These are phyloP conservation scores for Vitis hybrid DNA, from an alignment of 177 flowering plant species.

Conservation along the genomic window DNA sequence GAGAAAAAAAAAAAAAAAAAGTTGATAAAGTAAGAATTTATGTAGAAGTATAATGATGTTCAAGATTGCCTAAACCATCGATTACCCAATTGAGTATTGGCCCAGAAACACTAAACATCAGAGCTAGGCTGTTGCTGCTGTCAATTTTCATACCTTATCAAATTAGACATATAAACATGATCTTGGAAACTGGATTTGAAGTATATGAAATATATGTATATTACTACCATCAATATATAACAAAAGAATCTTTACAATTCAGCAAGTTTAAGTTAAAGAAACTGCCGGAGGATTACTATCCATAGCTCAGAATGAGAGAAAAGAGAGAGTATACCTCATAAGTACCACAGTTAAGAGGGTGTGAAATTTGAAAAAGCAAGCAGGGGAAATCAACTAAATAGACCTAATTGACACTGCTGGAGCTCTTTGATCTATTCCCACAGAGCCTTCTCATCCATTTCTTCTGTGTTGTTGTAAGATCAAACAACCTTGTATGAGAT, in stretches of 20 bases:
- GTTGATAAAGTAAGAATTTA: too few species aligned
- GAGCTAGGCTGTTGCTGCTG: too few species aligned
- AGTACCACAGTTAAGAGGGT: neutral
- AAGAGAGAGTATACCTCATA: neutral
- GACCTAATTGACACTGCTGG: slow-evolving; percentile 17
- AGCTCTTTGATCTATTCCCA: slow-evolving; percentile 24
- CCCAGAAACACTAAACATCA: too few species aligned
- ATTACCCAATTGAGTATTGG: too few species aligned
- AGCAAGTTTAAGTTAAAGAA: neutral
- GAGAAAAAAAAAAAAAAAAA: too few species aligned
- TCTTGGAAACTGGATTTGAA: too few species aligned
- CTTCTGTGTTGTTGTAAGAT: slow-evolving; percentile 38
- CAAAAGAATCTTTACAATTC: neutral
- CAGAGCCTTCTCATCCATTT: slow-evolving; percentile 58
- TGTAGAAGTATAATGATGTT: too few species aligned
- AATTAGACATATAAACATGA: too few species aligned
- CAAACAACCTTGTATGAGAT: slow-evolving; percentile 9
- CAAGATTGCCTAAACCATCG: too few species aligned
- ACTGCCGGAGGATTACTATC: slow-evolving; percentile 4
- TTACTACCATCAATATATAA: slow-evolving; percentile 1
- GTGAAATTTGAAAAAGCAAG: neutral
- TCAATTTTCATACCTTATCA: too few species aligned
- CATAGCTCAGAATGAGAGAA: neutral
- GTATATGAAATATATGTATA: too few species aligned
- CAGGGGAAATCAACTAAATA: neutral